Conservation (phyloP, 768 basidiomycete genomes). For the Russula dissimulans region DNA sequence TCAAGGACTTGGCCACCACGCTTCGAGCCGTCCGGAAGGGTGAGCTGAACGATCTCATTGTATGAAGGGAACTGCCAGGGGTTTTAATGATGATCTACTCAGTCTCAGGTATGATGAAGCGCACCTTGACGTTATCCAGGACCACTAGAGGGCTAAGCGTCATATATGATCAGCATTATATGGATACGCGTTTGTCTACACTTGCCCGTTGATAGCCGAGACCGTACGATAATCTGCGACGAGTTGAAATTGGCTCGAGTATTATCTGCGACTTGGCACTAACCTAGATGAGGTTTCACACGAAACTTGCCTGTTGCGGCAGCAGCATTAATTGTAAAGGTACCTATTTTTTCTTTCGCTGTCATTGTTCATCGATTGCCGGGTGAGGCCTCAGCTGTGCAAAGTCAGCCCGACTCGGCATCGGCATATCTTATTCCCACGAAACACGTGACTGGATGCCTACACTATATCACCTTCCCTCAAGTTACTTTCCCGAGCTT, state of each 20-base stretch:
- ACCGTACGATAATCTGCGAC: constrained; percentile 90
- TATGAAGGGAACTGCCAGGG: constrained; percentile 80
- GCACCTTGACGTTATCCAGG: constrained; percentile 94
- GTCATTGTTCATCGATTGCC: constrained; percentile 8
- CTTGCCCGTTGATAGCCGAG: constrained; percentile 94
- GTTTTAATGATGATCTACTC: constrained; percentile 1
- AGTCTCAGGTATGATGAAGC: not conserved
- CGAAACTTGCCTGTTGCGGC: constrained; percentile 84
- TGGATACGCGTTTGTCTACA: constrained; percentile 4
- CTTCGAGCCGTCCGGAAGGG: constrained; percentile 88
- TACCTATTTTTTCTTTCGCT: not conserved
- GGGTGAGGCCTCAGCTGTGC: not conserved
- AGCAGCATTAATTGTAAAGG: constrained; percentile 61
- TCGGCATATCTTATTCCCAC: constrained; percentile 4
- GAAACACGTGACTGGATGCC: not conserved
- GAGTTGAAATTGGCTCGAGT: not conserved
- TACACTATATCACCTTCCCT: not conserved
- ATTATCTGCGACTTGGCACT: not conserved
- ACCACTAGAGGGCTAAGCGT: constrained; percentile 81
- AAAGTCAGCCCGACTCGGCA: not conserved
- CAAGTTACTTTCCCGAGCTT: not conserved
- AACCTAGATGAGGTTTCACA: constrained; percentile 84
- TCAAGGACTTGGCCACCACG: constrained; percentile 97
- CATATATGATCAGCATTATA: constrained; percentile 1
- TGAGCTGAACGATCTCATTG: constrained; percentile 96